Conservation (phyloP, 441 rosid genomes). For the Brassica balearica region DNA sequence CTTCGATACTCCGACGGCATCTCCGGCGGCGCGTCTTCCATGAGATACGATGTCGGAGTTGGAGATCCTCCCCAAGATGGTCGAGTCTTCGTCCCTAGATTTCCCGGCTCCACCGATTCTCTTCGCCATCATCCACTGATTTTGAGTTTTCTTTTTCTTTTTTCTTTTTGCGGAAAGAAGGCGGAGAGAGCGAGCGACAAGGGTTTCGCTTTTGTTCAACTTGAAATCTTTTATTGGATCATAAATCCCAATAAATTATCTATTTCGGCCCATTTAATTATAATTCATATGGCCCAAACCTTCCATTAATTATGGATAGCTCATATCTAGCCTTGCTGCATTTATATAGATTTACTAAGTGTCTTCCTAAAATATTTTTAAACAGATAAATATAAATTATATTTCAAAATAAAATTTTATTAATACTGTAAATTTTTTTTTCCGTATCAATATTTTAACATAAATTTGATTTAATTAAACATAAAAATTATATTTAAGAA, state of each 20-base stretch:
- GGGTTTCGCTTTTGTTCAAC: constrained; percentile 24
- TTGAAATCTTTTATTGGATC: neutral
- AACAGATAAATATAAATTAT: too few species aligned
- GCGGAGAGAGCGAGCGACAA: neutral
- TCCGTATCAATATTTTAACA: too few species aligned
- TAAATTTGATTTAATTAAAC: too few species aligned
- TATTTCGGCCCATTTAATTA: neutral
- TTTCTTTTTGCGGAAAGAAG: neutral
- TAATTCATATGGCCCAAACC: neutral
- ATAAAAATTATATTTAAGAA: too few species aligned
- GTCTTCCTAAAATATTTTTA: too few species aligned
- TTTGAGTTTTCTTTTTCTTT: neutral
- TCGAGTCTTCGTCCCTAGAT: constrained; percentile 43
- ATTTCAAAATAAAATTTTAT: too few species aligned
- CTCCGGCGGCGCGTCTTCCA: constrained; percentile 62
- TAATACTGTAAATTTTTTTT: too few species aligned
- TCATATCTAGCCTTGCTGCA: neutral
- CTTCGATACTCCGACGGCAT: constrained; percentile 65
- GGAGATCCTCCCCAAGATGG: constrained; percentile 49
- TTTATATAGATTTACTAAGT: too few species aligned
- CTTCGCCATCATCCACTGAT: constrained; percentile 51
- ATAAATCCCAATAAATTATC: neutral
- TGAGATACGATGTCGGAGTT: constrained; percentile 59
- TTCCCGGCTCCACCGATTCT: constrained; percentile 52
- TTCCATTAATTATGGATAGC: neutral